Evolutionary conservation across 768 basidiomycete species (phyloP), one percentile per base, ranked within the genome.

Genomic region (Leccinum broughii): DNA sequence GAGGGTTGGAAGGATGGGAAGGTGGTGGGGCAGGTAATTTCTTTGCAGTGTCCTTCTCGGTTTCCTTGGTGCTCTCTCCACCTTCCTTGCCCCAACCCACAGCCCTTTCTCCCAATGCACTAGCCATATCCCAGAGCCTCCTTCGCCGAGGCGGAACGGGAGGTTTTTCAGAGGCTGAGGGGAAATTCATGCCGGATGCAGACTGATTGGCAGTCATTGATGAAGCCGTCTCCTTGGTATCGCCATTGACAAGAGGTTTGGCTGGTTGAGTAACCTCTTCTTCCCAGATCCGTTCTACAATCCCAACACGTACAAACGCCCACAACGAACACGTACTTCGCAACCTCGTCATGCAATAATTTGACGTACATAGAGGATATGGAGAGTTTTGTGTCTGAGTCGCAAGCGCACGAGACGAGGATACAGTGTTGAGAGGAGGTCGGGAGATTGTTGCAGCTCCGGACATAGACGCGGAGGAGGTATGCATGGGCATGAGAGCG

Each of bases 241-340:
- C 56, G 4, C 54, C 54, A 60, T 62, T 69, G 14, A 57, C 58
- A n/a, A 64, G 65, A 49, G 63, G 66, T 37, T 65, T 67, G 1
- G 68, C 66, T 2, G 78, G 69, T 10, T 78, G 77, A 3, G 72
- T 64, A 6, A 83, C 66, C 58, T 88, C 91, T 63, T 95, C 94
- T 58, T 93, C 89, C 95, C 95, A 97, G 6, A 96, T 78, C 65
- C 87, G 89, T 60, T 94, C 92, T 20, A 96, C 80, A 56, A 97
- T 78, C 10, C 89, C 85, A 0, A 85, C 86, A 24, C 93, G 84
- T 54, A 96, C 86, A 67, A 92, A 96, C 17, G 89, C 85, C 93
- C 94, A 97, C 14, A 96, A 77, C 4, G 88, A 89, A 73, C 93
- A 95, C n/a, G 94, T 93, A 39, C 88, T 81, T 13, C 94, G 85